Conservation (phyloP, 1,284 basidiomycete species). For the Ustilago cynodontis region DNA sequence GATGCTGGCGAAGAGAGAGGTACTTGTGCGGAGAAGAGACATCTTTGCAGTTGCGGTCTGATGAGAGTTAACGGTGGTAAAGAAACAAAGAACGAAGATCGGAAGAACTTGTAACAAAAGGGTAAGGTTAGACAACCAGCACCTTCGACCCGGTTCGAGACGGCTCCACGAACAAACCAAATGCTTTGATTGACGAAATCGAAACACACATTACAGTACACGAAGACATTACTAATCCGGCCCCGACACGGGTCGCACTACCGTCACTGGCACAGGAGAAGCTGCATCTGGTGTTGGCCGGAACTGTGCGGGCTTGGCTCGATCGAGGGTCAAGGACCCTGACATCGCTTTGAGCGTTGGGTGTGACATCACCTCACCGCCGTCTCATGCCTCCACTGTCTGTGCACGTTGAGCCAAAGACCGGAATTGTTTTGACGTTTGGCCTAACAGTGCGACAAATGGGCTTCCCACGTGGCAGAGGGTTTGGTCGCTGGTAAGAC, state of each 20-base stretch:
- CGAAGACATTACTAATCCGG: background rate
- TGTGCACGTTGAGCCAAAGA: background rate
- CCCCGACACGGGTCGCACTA: background rate
- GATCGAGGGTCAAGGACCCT: background rate
- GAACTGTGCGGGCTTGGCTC: background rate
- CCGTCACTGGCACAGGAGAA: too few species aligned
- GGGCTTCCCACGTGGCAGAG: background rate
- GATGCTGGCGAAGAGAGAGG: conserved; percentile 18
- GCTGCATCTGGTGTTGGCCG: too few species aligned
- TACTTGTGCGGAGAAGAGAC: conserved; percentile 43
- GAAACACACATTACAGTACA: background rate
- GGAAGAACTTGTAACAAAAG: background rate
- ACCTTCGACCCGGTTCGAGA: background rate
- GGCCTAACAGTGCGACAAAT: background rate
- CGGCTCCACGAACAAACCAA: background rate
- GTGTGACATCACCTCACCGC: background rate
- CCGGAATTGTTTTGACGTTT: background rate
- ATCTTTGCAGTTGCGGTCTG: conserved; percentile 12
- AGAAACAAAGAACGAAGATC: background rate
- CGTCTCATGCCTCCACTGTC: background rate
- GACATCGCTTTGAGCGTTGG: background rate
- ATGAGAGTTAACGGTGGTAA: conserved; percentile 3
- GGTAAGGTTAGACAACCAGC: background rate
- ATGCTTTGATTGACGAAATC: too few species aligned
- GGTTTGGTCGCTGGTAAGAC: too few species aligned